These are phyloP conservation scores for Hemileccinum impolitum DNA, from an alignment of 768 basidiomycete species.

Conservation along the genomic window DNA sequence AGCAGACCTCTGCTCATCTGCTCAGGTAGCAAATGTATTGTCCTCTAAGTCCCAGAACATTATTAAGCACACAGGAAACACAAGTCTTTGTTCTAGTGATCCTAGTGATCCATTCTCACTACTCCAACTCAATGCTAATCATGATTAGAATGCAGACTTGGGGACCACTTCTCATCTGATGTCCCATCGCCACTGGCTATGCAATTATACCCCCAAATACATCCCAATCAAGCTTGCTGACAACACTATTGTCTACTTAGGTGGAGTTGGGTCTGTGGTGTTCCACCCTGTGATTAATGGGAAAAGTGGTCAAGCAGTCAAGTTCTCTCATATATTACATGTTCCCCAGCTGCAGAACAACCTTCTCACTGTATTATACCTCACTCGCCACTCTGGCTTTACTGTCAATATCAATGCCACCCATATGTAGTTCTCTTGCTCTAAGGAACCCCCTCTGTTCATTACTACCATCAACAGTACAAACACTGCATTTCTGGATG, in stretches of 20 bases:
- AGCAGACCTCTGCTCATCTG: too few species aligned
- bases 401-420: background rate
- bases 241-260: background rate
- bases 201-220: background rate
- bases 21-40: background rate
- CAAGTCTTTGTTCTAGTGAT: background rate
- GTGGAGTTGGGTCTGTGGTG: background rate
- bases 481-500: too few species aligned
- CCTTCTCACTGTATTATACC: constrained; percentile 10
- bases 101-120: background rate
- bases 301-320: too few species aligned
- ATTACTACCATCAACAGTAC: too few species aligned
- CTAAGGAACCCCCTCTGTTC: too few species aligned
- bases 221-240: background rate
- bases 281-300: too few species aligned
- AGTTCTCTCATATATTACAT: too few species aligned
- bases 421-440: background rate
- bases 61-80: background rate
- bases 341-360: too few species aligned
- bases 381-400: background rate
- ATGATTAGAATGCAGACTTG: background rate
- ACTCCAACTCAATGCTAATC: background rate
- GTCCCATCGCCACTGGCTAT: background rate
- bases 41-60: background rate
- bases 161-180: background rate